Evolutionary conservation across 306 rosid genomes (phyloP).

Genomic region (Phaseolus lunatus): DNA sequence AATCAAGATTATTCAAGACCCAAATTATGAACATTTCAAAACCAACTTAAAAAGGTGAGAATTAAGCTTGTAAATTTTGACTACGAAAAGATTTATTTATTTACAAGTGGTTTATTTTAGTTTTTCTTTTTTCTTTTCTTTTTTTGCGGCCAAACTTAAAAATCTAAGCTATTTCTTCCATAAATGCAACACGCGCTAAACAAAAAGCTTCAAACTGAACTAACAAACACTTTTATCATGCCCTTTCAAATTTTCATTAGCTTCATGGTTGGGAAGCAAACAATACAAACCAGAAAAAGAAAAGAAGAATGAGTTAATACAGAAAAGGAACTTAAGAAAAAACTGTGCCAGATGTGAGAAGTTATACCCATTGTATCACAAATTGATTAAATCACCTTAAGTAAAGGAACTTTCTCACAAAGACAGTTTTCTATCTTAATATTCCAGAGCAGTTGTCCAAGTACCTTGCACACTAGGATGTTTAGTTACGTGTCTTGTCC

Average conservation of each 20-base stretch:
- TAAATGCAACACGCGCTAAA: neutral
- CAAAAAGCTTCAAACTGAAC: neutral
- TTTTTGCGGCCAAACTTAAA: neutral
- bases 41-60: neutral
- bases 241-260: neutral
- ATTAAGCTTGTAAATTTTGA: neutral
- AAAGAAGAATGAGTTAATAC: no score
- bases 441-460: constrained; percentile 79
- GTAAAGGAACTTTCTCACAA: constrained; percentile 35
- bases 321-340: no score
- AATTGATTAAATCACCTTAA: neutral
- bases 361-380: constrained; percentile 11
- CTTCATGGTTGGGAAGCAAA: constrained; percentile 9
- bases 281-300: neutral
- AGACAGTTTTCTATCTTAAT: constrained; percentile 47
- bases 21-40: no score
- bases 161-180: neutral
- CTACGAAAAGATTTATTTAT: neutral
- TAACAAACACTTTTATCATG: neutral
- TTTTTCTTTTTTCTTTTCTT: neutral
- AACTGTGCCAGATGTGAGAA: constrained; percentile 7
- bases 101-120: neutral
- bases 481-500: constrained; percentile 82
- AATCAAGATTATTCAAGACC: neutral
- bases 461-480: constrained; percentile 96